These are phyloP conservation scores for Mariannaea elegans DNA, from an alignment of 2,329 filamentous ascomycete species.

Conservation along the genomic window DNA sequence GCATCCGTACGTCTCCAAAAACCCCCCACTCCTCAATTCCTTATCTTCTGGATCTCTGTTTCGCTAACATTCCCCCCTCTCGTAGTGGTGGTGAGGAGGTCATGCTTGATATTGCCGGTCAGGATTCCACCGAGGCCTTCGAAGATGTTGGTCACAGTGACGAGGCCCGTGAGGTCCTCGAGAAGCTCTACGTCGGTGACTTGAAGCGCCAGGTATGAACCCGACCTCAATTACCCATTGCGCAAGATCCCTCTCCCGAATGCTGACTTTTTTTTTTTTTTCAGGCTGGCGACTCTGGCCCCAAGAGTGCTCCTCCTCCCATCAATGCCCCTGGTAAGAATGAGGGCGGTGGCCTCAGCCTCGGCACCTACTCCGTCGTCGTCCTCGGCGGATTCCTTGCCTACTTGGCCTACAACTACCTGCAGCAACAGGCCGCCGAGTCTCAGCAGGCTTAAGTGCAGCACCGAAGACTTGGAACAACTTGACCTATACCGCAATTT, in stretches of 20 bases:
- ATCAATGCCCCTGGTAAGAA: conserved; percentile 58
- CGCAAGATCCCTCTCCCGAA: background rate
- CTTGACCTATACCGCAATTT: conserved; percentile 12
- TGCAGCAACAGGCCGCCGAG: conserved; percentile 65
- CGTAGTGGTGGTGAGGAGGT: conserved; percentile 96
- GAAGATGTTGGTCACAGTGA: conserved; percentile 99
- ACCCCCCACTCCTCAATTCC: conserved; percentile 3
- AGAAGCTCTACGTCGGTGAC: conserved; percentile 75
- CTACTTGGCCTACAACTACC: conserved; percentile 86
- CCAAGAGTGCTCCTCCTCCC: conserved; percentile 61
- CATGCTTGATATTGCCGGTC: conserved; percentile 91
- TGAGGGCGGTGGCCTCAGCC: conserved; percentile 69
- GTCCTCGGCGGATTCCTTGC: conserved; percentile 79
- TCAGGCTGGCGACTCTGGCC: conserved; percentile 80
- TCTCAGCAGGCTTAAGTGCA: conserved; percentile 37
- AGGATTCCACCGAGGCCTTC: conserved; percentile 97
- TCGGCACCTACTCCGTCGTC: conserved; percentile 84
- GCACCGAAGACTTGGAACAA: conserved; percentile 8
- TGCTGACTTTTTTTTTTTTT: conserved; percentile 35
- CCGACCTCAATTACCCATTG: background rate
- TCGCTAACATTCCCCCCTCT: conserved; percentile 34
- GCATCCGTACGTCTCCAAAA: conserved; percentile 75
- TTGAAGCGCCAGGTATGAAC: conserved; percentile 81
- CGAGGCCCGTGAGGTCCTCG: conserved; percentile 94
- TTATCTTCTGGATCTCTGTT: conserved; percentile 6